Evolutionary conservation across 768 basidiomycete genomes (phyloP).

Genomic region (Tephrocybe rancida): DNA sequence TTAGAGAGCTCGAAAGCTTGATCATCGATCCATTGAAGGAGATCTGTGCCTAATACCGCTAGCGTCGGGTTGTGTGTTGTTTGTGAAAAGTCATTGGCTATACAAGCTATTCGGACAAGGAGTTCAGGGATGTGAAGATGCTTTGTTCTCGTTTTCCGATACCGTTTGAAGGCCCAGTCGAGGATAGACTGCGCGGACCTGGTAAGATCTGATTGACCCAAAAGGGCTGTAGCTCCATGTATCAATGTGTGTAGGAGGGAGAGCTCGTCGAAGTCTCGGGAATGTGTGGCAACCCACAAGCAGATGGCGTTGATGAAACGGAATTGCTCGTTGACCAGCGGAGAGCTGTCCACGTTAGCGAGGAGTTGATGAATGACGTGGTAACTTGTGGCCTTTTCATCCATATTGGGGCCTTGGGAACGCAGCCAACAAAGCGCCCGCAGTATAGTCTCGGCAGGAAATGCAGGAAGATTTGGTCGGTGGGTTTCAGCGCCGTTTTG

Average conservation of each 20-base stretch:
- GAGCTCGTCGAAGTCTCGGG: constrained; percentile 53
- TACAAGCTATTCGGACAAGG: constrained; percentile 67
- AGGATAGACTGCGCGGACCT: constrained; percentile 74
- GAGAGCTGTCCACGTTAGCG: constrained; percentile 60
- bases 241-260: constrained; percentile 70
- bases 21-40: constrained; percentile 27
- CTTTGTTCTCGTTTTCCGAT: constrained; percentile 37
- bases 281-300: constrained; percentile 70
- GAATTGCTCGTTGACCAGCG: constrained; percentile 82
- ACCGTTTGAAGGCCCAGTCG: constrained; percentile 71
- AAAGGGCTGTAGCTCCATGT: constrained; percentile 64
- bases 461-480: constrained; percentile 66
- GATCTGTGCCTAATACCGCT: constrained; percentile 41
- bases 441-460: constrained; percentile 49
- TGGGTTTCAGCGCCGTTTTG: constrained; percentile 48
- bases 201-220: constrained; percentile 69
- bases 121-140: constrained; percentile 64
- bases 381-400: constrained; percentile 65
- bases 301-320: constrained; percentile 74
- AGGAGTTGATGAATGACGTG: constrained; percentile 79
- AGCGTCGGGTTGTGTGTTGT: constrained; percentile 28
- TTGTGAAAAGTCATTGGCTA: constrained; percentile 56
- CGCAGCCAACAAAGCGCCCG: constrained; percentile 64
- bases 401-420: constrained; percentile 38
- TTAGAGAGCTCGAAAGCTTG: constrained; percentile 33